Base-by-base conservation (phyloP, 2,329 filamentous ascomycete species). In the Pseudogymnoascus sp. region DNA sequence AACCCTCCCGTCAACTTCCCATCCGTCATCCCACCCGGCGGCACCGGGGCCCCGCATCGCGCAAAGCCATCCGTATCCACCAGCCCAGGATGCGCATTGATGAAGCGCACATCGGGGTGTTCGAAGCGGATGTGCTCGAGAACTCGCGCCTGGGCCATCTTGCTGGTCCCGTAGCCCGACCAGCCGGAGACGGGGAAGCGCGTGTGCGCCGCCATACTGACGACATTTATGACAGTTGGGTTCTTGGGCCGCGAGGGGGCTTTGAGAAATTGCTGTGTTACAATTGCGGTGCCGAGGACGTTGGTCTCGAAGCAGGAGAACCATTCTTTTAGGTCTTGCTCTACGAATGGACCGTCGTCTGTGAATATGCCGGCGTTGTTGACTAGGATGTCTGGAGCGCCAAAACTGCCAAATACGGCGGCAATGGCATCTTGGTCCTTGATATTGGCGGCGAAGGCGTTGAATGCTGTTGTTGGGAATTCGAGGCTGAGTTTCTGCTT, bases 1-100 rank as follows among this genome's bases (percentile, higher is more conserved):
- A 58, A 61, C 11, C 37, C n/a, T 1, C 47, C 62, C 2, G 62
- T 38, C n/a, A 63, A 25, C 7, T 38, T 22, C 2, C 41, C 59
- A 60, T 61, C 47, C 1, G 38, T 22, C 38, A 12, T 14, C 2
- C 38, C 38, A 22, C 11, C 18, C 4, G 38, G 38, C 7, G 38
- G 38, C 38, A 20, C 20, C 18, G 38, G 9, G 20, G 38, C 38
- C 14, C 38, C 38, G 14, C 38, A 41, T 11, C 38, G 7, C 9
- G n/a, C 18, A 22, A 22, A 41, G 38, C 38, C 38, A 20, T 30
- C 41, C 7, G 60, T 39, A 4, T 58, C 34, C 2, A 35, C 20
- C 12, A 61, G 22, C 1, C 39, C 32, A 14, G 58, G 38, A 3
- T 61, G 57, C 14, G 34, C 60, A 18, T 22, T 58, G 7, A 18